phyloP scores from a whole-genome alignment of 176 grass and related monocot genomes.

The Juncus inflexus region DNA sequence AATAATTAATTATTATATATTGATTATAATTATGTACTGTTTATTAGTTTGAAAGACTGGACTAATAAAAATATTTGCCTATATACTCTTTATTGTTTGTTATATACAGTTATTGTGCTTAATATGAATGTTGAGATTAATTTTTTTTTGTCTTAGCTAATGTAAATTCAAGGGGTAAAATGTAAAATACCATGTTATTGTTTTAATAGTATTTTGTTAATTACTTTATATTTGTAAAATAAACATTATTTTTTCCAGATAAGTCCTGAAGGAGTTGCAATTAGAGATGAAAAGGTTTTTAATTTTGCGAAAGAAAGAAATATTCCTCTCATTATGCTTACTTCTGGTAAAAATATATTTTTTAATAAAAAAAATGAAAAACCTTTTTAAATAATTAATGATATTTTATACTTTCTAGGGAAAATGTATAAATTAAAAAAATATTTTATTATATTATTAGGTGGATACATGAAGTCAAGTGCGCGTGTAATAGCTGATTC shows the following conservation, averaged over 20 bases:
- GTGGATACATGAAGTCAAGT: conserved; percentile 95
- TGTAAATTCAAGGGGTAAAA: too few species aligned
- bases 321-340: conserved; percentile 80
- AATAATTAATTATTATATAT: too few species aligned
- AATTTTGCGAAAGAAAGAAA: conserved; percentile 83
- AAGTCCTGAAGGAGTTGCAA: conserved; percentile 57
- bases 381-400: neutral
- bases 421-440: too few species aligned
- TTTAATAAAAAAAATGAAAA: conserved; percentile 7
- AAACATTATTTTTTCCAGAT: conserved; percentile 40
- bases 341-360: conserved; percentile 54
- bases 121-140: too few species aligned
- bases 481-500: conserved; percentile 81
- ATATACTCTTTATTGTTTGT: too few species aligned
- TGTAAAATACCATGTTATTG: too few species aligned
- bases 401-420: neutral
- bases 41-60: too few species aligned
- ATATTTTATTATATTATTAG: conserved; percentile 28
- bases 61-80: too few species aligned
- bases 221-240: neutral
- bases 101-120: too few species aligned
- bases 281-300: conserved; percentile 94
- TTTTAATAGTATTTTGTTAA: too few species aligned
- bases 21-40: too few species aligned
- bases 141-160: too few species aligned